phyloP scores from a whole-genome alignment of 306 rosid species.

The Bauhinia variegata region DNA sequence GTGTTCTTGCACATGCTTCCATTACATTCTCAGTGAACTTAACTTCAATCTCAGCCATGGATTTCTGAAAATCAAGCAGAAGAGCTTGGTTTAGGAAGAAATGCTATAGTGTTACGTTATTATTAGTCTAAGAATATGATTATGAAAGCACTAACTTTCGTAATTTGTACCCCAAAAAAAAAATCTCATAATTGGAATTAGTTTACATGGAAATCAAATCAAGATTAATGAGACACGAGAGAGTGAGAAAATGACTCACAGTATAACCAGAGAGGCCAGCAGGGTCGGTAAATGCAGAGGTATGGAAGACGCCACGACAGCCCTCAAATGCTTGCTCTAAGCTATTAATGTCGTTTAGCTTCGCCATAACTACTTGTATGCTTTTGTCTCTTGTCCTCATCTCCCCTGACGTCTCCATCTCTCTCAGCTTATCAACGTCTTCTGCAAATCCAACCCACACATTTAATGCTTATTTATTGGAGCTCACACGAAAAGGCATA shows the following conservation, averaged over 20 bases:
- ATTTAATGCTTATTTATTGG: not conserved
- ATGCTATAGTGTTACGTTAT: too few species aligned
- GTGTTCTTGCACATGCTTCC: conserved; percentile 75
- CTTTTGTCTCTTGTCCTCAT: not conserved
- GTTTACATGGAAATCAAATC: too few species aligned
- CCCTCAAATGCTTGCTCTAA: conserved; percentile 65
- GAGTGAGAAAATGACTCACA: conserved; percentile 40
- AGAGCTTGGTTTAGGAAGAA: not conserved
- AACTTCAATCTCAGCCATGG: conserved; percentile 82
- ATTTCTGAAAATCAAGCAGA: conserved; percentile 53
- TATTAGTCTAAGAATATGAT: too few species aligned
- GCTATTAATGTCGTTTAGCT: conserved; percentile 49
- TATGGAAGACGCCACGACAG: conserved; percentile 83
- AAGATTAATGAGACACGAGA: too few species aligned
- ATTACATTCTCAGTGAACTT: conserved; percentile 76
- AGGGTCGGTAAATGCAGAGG: conserved; percentile 80
- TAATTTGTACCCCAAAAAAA: too few species aligned
- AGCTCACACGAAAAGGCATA: not conserved
- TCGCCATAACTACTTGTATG: conserved; percentile 48
- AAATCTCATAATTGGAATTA: too few species aligned
- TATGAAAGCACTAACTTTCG: too few species aligned
- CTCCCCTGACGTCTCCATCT: conserved; percentile 47
- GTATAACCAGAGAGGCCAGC: conserved; percentile 93
- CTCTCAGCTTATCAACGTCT: conserved; percentile 60
- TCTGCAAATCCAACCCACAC: conserved; percentile 47